Conservation (phyloP, 1,139 yeast genomes). For the Pichia terricola region DNA sequence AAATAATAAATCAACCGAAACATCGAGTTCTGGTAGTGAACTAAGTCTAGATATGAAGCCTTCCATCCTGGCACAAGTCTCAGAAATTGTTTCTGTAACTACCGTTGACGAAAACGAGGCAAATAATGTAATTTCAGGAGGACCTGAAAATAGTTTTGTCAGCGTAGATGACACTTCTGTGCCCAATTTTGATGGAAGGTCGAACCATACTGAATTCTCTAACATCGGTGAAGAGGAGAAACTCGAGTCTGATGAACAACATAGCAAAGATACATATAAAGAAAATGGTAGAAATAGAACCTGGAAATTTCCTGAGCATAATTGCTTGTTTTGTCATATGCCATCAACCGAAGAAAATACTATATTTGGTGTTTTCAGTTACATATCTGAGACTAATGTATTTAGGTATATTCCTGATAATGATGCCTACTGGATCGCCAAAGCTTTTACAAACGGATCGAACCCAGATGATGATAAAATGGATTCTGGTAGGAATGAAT, state of each 20-base stretch:
- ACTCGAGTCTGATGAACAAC: not conserved
- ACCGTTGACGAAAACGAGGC: constrained; percentile 9
- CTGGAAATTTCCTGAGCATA: constrained; percentile 76
- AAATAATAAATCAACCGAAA: constrained; percentile 24
- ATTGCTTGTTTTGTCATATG: constrained; percentile 85
- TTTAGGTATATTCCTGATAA: constrained; percentile 57
- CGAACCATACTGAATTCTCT: too few species aligned
- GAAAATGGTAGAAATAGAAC: constrained; percentile 18
- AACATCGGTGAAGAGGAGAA: too few species aligned
- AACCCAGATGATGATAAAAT: constrained; percentile 35
- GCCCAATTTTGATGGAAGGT: too few species aligned
- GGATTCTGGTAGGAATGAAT: not conserved
- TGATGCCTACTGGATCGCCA: constrained; percentile 56
- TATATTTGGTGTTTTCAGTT: constrained; percentile 66
- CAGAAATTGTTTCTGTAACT: constrained; percentile 5
- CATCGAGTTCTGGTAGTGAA: not conserved
- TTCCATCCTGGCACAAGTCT: not conserved
- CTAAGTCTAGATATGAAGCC: not conserved
- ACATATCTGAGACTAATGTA: constrained; percentile 49
- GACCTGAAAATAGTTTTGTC: too few species aligned
- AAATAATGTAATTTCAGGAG: too few species aligned
- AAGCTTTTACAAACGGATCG: constrained; percentile 47
- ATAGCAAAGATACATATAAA: constrained; percentile 13
- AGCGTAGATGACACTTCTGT: too few species aligned
- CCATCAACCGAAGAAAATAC: constrained; percentile 53